Percentiles rank a stretch among this genome's conserved stretches.
Conservation (phyloP, 805 yeast species). For the Jamesozyma jinghongensis region DNA sequence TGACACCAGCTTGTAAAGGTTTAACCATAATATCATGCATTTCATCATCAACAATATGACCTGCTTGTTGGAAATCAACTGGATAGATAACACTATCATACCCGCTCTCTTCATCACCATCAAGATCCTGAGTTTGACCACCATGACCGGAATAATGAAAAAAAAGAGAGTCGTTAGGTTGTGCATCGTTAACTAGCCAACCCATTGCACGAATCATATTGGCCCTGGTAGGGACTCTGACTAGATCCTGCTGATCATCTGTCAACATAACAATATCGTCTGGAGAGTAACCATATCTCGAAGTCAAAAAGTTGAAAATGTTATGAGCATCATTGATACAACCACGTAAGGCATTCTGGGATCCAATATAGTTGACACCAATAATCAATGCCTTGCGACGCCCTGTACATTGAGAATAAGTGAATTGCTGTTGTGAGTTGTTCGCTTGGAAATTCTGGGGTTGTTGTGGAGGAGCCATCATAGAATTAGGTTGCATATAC, state of each 20-base stretch:
- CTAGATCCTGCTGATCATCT: slow-evolving; percentile 43
- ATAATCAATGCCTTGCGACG: slow-evolving; percentile 63
- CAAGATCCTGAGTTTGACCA: slow-evolving; percentile 56
- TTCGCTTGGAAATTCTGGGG: slow-evolving; percentile 6
- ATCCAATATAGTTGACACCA: slow-evolving; percentile 71
- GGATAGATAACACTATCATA: slow-evolving; percentile 67
- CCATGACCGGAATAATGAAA: slow-evolving; percentile 89
- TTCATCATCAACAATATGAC: slow-evolving; percentile 64
- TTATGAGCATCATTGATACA: slow-evolving; percentile 71
- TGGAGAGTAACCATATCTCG: slow-evolving; percentile 38
- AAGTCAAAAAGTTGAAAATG: slow-evolving; percentile 38
- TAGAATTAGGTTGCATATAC: slow-evolving; percentile 8
- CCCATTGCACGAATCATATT: slow-evolving; percentile 73
- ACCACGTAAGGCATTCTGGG: slow-evolving; percentile 54
- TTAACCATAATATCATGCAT: slow-evolving; percentile 64
- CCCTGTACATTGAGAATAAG: slow-evolving; percentile 62
- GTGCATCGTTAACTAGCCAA: slow-evolving; percentile 69
- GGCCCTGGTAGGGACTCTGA: slow-evolving; percentile 50
- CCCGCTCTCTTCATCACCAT: slow-evolving; percentile 72
- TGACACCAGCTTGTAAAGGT: slow-evolving; percentile 61
- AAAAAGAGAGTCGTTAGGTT: slow-evolving; percentile 67
- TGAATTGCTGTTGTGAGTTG: slow-evolving; percentile 7
- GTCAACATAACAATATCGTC: slow-evolving; percentile 54
- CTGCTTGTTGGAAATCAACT: slow-evolving; percentile 56
- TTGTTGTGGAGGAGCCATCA: slow-evolving; percentile 8